phyloP scores from a whole-genome alignment of 768 basidiomycete genomes.

The Tricholoma matsutake region DNA sequence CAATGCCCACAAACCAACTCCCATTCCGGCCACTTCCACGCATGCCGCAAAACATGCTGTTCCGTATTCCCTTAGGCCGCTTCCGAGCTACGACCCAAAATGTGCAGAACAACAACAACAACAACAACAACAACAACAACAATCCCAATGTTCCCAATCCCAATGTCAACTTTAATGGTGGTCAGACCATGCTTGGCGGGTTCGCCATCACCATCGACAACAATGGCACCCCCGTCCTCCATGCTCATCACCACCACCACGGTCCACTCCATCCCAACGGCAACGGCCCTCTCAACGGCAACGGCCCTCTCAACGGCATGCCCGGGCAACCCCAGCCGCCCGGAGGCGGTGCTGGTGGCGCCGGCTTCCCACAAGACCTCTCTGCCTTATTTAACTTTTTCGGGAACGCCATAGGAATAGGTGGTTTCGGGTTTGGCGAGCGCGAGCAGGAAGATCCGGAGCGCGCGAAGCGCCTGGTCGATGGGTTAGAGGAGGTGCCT shows the following conservation, averaged over 20 bases:
- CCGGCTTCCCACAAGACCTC: constrained; percentile 8
- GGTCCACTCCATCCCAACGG: neutral
- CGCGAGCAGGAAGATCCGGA: constrained; percentile 58
- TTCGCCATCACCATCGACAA: constrained; percentile 21
- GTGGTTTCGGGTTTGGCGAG: constrained; percentile 26
- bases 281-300: neutral
- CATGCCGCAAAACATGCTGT: neutral
- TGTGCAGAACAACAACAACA: neutral
- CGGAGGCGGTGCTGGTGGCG: neutral
- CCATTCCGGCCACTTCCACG: constrained; percentile 1
- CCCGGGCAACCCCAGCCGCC: neutral
- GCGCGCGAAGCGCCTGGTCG: constrained; percentile 59
- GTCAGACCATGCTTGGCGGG: constrained; percentile 9
- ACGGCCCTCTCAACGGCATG: constrained; percentile 6
- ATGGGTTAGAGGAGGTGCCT: constrained; percentile 64
- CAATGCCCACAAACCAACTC: neutral
- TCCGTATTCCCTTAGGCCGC: constrained; percentile 5
- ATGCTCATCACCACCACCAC: neutral
- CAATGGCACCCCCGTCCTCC: constrained; percentile 15
- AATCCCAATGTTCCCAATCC: neutral
- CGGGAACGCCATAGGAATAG: constrained; percentile 17
- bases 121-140: neutral
- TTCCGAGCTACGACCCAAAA: neutral
- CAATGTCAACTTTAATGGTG: neutral
- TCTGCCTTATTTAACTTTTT: constrained; percentile 17